phyloP scores from a whole-genome alignment of 306 rosid species.

The Acacia crassicarpa region DNA sequence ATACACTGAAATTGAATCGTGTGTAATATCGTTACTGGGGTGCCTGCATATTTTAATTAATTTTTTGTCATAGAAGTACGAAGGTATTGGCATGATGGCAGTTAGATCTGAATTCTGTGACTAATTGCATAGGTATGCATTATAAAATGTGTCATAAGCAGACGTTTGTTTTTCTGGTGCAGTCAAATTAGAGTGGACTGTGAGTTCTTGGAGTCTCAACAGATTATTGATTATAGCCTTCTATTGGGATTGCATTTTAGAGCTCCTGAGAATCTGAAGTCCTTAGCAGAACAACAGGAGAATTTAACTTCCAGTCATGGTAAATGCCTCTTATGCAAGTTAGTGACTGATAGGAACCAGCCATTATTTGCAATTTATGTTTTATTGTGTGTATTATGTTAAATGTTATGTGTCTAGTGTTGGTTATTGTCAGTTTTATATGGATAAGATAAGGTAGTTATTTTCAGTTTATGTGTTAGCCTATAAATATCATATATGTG shows the following conservation, averaged over 20 bases:
- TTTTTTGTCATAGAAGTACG: slow-evolving; percentile 3
- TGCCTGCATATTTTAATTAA: slow-evolving; percentile 4
- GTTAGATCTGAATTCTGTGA: slow-evolving; percentile 2
- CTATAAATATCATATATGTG: too few species aligned
- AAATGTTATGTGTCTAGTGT: too few species aligned
- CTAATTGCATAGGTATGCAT: background rate
- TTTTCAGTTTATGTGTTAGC: too few species aligned
- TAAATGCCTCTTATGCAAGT: slow-evolving; percentile 32
- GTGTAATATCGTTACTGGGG: background rate
- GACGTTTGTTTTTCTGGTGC: slow-evolving; percentile 40
- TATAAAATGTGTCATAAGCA: slow-evolving; percentile 13
- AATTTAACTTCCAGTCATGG: slow-evolving; percentile 47
- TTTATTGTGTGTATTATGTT: too few species aligned
- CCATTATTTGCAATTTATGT: too few species aligned
- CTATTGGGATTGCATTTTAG: slow-evolving; percentile 91
- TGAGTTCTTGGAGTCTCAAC: slow-evolving; percentile 83
- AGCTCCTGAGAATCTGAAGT: slow-evolving; percentile 87
- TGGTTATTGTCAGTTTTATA: too few species aligned
- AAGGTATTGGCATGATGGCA: background rate
- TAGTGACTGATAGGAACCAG: background rate
- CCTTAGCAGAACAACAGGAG: slow-evolving; percentile 49
- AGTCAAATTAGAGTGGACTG: slow-evolving; percentile 88
- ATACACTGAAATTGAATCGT: background rate
- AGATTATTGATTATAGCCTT: slow-evolving; percentile 91
- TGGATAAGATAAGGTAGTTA: too few species aligned